Base-by-base conservation (phyloP, 2,329 filamentous ascomycete genomes). In the Aspergillus brasiliensis region DNA sequence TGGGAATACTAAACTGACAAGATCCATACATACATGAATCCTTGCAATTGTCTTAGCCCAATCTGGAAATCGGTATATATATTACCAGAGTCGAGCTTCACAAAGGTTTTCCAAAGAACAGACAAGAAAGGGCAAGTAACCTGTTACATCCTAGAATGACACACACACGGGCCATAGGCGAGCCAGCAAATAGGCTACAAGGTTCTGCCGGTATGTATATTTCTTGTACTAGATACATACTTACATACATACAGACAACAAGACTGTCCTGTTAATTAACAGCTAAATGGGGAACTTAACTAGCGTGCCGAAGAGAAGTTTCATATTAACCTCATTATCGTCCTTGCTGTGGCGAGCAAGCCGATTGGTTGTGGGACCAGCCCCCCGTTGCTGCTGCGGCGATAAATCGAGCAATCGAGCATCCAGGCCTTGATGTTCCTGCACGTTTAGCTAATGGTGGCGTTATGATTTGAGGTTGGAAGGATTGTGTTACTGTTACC, bases 381-480 rank as follows among this genome's bases (percentile, higher is more conserved):
- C 25, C 13, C 46, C 21, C 46, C 23, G 5, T 25, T n/a, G n/a
- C 15, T 48, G 23, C 23, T 11, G 7, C 21, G 44, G 13, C 44
- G 19, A 25, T 28, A 15, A n/a, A n/a, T n/a, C n/a, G n/a, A n/a
- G n/a, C n/a, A n/a, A 23, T 25, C 44, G 23, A 48, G 13, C 10
- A 44, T 44, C 40, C 17, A 44, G 40, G 46, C 25, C 27, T 48
- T 25, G 46, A 49, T 31, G 46, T 49, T 49, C 46, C 46, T 49
- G 46, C 46, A 49, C 46, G 46, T 17, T 49, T 49, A 49, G 46
- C 23, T 49, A 49, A 49, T n/a, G 27, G 46, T 49, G 46, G 46
- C 27, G 46, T 28, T 31, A 34, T 34, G 11, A n/a, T n/a, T n/a
- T n/a, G 31, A 15, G 46, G 8, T n/a, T 49, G 46, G 25, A n/a